Evolutionary conservation across 768 basidiomycete species (phyloP), one percentile per base, ranked within the genome.

Genomic region (Rhizopogon salebrosus): DNA sequence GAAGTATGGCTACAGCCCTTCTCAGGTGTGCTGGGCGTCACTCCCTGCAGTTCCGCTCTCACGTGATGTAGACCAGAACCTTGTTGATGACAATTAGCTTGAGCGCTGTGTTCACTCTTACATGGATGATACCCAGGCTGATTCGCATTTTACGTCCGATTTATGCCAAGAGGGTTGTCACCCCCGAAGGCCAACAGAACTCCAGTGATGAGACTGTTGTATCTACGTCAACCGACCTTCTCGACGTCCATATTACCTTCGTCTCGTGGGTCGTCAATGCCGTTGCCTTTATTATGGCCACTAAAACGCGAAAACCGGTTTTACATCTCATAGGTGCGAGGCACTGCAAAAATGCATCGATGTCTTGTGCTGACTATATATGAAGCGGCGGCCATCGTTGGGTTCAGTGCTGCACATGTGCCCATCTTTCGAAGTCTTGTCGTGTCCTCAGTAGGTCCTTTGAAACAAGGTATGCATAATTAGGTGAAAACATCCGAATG

Each of bases 241-340:
- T 71, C 18, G 64, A 71, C 36, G 57, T 67, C 14, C 65, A 71
- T 45, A 23, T 70, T 29, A 55, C 57, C 20, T 26, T 68, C 26
- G 49, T 39, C 6, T 54, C 64, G 4, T 68, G 60, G 43, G 34
- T 59, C 38, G 29, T 63, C 23, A 29, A 43, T 14, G 60, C 51
- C 0, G 1, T 67, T 27, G 43, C 45, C 6, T 51, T 20, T 31
- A 14, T 69, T 11, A 23, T 46, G 31, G 62, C 62, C 1, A 54
- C 56, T 27, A 29, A 49, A 26, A 56, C 58, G 9, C 45, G 34
- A n/a, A 57, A 61, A 3, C 41, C 6, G 10, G 27, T 5, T 29
- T 37, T 38, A 1, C 41, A 61, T 16, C 41, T 61, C 20, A 10
- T 60, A 6, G 61, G 64, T 66, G 42, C 56, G 60, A 29, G 20